phyloP scores from a whole-genome alignment of 176 grass and related monocot genomes.

The Eleusine coracana region DNA sequence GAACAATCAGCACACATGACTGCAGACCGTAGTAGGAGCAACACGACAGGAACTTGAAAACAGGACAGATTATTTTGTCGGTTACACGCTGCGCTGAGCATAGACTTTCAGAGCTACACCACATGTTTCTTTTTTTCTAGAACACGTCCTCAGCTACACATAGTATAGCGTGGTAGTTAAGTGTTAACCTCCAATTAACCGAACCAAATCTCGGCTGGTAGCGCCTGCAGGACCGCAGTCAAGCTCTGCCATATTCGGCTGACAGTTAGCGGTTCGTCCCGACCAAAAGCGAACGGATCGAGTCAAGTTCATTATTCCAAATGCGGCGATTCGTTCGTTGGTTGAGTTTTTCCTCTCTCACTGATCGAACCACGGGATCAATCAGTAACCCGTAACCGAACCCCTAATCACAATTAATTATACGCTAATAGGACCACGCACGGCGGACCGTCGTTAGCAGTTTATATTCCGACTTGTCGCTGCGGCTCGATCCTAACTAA shows the following conservation, averaged over 20 bases:
- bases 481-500: slow-evolving; percentile 1
- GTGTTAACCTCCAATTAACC: not conserved
- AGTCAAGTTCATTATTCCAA: not conserved
- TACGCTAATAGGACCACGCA: not conserved
- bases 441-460: not conserved
- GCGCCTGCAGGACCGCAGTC: not conserved
- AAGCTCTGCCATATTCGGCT: not conserved
- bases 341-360: not conserved
- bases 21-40: not conserved
- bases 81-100: not conserved
- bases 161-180: not conserved
- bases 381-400: not conserved
- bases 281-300: slow-evolving; percentile 5
- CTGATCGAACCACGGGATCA: not conserved
- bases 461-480: slow-evolving; percentile 9
- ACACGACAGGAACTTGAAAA: not conserved
- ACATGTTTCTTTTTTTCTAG: no score
- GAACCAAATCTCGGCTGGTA: not conserved
- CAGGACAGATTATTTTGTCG: not conserved
- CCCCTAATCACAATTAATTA: not conserved
- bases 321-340: not conserved
- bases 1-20: not conserved
- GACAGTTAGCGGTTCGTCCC: slow-evolving; percentile 12
- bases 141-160: no score
- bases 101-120: not conserved